Evolutionary conservation across 2,329 filamentous ascomycete species (phyloP), one percentile per base, ranked within the genome.

Genomic region (Trichoderma koningiopsis): DNA sequence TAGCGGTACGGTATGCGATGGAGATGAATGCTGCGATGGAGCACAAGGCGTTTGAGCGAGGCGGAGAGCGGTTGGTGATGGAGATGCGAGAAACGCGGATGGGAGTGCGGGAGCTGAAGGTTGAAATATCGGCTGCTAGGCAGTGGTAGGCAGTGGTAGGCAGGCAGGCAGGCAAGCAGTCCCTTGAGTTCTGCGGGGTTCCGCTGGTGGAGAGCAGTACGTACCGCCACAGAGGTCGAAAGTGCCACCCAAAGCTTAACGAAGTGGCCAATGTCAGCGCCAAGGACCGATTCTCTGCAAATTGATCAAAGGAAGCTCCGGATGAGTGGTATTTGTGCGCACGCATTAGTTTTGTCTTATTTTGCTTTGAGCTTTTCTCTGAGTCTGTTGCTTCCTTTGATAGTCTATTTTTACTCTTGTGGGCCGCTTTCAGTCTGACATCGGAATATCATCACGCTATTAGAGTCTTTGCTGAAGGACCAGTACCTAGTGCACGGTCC

Each of bases 111-210:
- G 63, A 40, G 24, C 16, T 33, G 37, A 58, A 49, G 31, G 52
- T 14, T 59, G 13, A 52, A 53, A 59, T 67, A 59, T 43, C 37
- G 55, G 58, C 40, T 31, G 55, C 55, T 64, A 67, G 55, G 64
- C 55, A 55, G 27, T 33, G 63, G 40, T 52, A 27, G 55, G 2
- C 37, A 67, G 66, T 43, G 58, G 52, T 43, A 68, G 66, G 56
- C 40, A 43, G 40, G 16, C 16, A 43, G 40, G 40, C 40, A 47
- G 37, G 62, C 49, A 65, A 22, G 49, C 53, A 47, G 31, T 58
- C 53, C 53, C 61, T 58, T 33, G 24, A 35, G 19, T 63, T 63
- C 66, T 62, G 66, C 66, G 66, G 66, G 66, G 66, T 68, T 68
- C 49, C 47, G 63, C 49, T 16, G 43, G 14, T 24, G 19, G 7